A percentile compares a stretch with the other conserved stretches of the same genome.
Conservation (phyloP, 2,329 filamentous ascomycete species). For the Orbilia ellipsospora region DNA sequence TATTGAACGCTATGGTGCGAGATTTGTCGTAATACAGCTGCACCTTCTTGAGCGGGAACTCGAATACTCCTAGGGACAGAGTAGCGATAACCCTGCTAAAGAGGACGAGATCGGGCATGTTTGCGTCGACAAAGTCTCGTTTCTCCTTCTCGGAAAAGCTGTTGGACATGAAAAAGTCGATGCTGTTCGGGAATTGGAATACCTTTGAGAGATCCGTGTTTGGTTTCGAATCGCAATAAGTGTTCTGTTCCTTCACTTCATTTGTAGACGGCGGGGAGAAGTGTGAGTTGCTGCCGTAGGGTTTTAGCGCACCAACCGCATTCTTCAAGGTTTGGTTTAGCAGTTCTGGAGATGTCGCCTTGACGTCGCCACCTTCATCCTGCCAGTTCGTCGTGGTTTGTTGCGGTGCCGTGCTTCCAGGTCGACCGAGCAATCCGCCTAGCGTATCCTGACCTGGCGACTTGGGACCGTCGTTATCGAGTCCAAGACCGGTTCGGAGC, state of each 20-base stretch:
- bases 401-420: slow-evolving; percentile 40
- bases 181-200: slow-evolving; percentile 38
- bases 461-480: slow-evolving; percentile 24
- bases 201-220: slow-evolving; percentile 37
- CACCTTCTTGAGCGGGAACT: slow-evolving; percentile 74
- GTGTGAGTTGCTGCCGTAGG: slow-evolving; percentile 78
- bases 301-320: slow-evolving; percentile 80
- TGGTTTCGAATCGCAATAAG: slow-evolving; percentile 77
- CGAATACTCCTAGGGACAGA: slow-evolving; percentile 75
- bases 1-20: slow-evolving; percentile 94
- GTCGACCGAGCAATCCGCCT: slow-evolving; percentile 34
- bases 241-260: slow-evolving; percentile 80
- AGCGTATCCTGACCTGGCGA: slow-evolving; percentile 27
- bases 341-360: slow-evolving; percentile 68
- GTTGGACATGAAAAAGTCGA: slow-evolving; percentile 50
- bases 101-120: slow-evolving; percentile 72
- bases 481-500: slow-evolving; percentile 45
- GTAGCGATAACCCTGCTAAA: slow-evolving; percentile 78
- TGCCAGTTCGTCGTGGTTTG: slow-evolving; percentile 24
- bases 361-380: slow-evolving; percentile 58
- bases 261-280: slow-evolving; percentile 78
- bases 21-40: slow-evolving; percentile 88
- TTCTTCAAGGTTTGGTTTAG: slow-evolving; percentile 78
- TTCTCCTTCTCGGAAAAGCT: slow-evolving; percentile 61
- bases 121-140: slow-evolving; percentile 70